A percentile compares a stretch with the other conserved stretches of the same genome.
phyloP scores from a whole-genome alignment of 768 basidiomycete species.

The Nevesoporus exiguus region DNA sequence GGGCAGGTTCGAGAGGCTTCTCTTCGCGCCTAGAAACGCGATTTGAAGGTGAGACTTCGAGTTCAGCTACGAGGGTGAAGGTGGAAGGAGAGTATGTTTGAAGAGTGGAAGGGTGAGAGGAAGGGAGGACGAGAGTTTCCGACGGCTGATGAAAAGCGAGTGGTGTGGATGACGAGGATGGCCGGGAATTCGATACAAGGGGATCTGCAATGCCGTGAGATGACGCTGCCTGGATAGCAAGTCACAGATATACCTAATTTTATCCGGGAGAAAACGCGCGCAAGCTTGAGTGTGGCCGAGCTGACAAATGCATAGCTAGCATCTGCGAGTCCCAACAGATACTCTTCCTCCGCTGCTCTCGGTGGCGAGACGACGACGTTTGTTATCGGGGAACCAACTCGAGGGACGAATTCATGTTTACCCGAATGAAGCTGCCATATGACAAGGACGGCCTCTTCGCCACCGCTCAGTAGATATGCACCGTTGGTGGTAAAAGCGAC shows the following conservation, averaged over 20 bases:
- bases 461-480: constrained; percentile 88
- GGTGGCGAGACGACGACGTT: constrained; percentile 57
- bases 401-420: constrained; percentile 87
- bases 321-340: constrained; percentile 78
- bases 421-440: constrained; percentile 93
- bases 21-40: constrained; percentile 81
- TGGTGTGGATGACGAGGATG: constrained; percentile 49
- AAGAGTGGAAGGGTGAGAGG: constrained; percentile 93
- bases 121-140: constrained; percentile 79
- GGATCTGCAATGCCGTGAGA: constrained; percentile 32
- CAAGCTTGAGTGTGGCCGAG: constrained; percentile 66
- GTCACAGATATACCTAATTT: constrained; percentile 58
- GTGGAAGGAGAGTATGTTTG: constrained; percentile 81
- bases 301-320: constrained; percentile 76
- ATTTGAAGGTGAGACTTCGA: constrained; percentile 94
- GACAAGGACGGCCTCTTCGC: constrained; percentile 94
- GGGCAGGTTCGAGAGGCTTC: constrained; percentile 66
- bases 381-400: constrained; percentile 83
- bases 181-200: constrained; percentile 29
- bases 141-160: constrained; percentile 74
- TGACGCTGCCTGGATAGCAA: not conserved
- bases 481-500: constrained; percentile 88
- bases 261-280: constrained; percentile 69
- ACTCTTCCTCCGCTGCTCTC: constrained; percentile 71
- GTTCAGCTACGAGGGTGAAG: constrained; percentile 72